Evolutionary conservation across 495 filamentous ascomycete genomes (phyloP).

Genomic region (Xeromyces bisporus): DNA sequence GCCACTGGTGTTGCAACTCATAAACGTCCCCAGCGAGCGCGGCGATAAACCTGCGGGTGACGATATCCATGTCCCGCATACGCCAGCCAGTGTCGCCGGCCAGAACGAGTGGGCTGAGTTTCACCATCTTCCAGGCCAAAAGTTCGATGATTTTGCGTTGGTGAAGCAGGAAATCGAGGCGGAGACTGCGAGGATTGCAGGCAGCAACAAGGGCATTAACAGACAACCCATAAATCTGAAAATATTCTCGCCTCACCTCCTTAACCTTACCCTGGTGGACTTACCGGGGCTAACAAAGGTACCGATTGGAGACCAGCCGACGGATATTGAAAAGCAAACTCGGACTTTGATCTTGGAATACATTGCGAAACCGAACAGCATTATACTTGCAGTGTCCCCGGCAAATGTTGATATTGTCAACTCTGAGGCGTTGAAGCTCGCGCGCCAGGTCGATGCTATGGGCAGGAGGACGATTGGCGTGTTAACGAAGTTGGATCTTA

Average conservation of each 20-base stretch:
- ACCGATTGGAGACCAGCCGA: constrained; percentile 93
- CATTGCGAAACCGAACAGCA: constrained; percentile 97
- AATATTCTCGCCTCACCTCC: constrained; percentile 93
- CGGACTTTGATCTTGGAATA: constrained; percentile 94
- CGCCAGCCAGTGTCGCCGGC: constrained; percentile 48
- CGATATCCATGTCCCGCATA: constrained; percentile 50
- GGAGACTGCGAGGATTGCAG: constrained; percentile 87
- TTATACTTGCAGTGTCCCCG: constrained; percentile 90
- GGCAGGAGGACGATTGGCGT: constrained; percentile 93
- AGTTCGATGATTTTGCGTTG: constrained; percentile 78
- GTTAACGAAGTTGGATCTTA: constrained; percentile 91
- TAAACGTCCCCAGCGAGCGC: constrained; percentile 81
- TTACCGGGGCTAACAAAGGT: constrained; percentile 94
- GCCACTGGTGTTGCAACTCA: constrained; percentile 90
- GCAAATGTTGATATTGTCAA: constrained; percentile 98
- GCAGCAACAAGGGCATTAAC: constrained; percentile 97
- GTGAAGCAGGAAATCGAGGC: constrained; percentile 97
- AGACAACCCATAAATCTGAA: constrained; percentile 95
- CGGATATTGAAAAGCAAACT: constrained; percentile 98
- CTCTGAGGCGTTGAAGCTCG: constrained; percentile 93
- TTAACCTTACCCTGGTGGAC: constrained; percentile 93
- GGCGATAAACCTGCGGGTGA: constrained; percentile 47
- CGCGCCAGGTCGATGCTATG: constrained; percentile 89
- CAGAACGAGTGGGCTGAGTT: constrained; percentile 94
- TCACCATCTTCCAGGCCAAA: constrained; percentile 76